Conservation (phyloP, 495 filamentous ascomycete genomes). For the Symbiotaphrina buchneri region DNA sequence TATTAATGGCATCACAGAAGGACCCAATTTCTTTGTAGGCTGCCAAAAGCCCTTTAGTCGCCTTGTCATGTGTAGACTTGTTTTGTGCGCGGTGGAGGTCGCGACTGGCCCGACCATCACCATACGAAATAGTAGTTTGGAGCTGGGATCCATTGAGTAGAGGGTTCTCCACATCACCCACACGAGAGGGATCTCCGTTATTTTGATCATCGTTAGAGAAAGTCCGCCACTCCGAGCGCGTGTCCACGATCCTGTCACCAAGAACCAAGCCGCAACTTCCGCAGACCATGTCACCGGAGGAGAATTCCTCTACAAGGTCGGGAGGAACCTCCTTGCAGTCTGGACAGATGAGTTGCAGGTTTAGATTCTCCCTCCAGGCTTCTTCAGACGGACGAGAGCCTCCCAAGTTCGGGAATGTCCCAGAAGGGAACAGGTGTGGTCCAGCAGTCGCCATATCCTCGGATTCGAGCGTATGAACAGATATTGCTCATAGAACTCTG, state of each 20-base stretch:
- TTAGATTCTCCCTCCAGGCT: conserved; percentile 56
- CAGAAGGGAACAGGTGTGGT: conserved; percentile 14
- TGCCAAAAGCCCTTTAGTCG: conserved; percentile 50
- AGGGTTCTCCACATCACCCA: conserved; percentile 74
- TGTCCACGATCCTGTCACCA: conserved; percentile 76
- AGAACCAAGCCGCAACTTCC: conserved; percentile 81
- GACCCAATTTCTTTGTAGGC: conserved; percentile 82
- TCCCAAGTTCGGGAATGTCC: no score
- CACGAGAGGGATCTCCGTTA: conserved; percentile 90
- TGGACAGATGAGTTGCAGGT: conserved; percentile 56
- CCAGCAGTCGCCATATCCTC: conserved; percentile 12
- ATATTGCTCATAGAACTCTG: no score
- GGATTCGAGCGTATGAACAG: no score
- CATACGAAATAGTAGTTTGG: conserved; percentile 69
- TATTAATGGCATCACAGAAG: conserved; percentile 65
- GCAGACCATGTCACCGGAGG: conserved; percentile 82
- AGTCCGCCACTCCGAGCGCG: conserved; percentile 93
- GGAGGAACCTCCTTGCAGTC: conserved; percentile 86
- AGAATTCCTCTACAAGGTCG: conserved; percentile 79
- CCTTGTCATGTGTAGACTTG: conserved; percentile 68
- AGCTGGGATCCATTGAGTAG: conserved; percentile 83
- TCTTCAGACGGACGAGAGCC: conserved; percentile 11
- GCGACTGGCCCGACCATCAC: conserved; percentile 37
- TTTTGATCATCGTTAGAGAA: conserved; percentile 92
- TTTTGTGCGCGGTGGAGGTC: conserved; percentile 77